Evolutionary conservation across 345 rosid genomes (phyloP).

Genomic region (Eucalyptus pauciflora): DNA sequence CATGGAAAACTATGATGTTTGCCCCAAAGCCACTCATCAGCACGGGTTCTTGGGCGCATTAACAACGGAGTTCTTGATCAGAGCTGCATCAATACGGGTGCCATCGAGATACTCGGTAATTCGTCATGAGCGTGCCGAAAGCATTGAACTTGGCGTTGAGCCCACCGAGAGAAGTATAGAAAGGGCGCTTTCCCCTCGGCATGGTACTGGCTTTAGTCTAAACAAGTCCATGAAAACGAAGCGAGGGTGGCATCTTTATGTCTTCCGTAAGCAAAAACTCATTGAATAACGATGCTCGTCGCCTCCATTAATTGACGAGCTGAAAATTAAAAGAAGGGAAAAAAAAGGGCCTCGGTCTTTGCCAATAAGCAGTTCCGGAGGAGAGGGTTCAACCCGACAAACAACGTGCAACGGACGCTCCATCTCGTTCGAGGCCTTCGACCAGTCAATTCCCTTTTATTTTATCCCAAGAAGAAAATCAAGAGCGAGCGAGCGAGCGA

Average conservation of each 20-base stretch:
- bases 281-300: not conserved
- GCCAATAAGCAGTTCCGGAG: not conserved
- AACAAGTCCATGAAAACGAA: not conserved
- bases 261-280: not conserved
- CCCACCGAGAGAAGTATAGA: not conserved
- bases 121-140: not conserved
- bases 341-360: not conserved
- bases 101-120: not conserved
- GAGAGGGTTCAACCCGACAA: not conserved
- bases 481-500: not conserved
- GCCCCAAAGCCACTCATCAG: not conserved
- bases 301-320: not conserved
- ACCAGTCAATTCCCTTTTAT: not conserved
- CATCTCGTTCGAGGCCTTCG: not conserved
- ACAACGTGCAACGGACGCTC: not conserved
- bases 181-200: not conserved
- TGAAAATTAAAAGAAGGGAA: not conserved
- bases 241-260: not conserved
- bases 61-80: not conserved
- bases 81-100: not conserved
- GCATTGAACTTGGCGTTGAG: not conserved
- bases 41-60: not conserved
- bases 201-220: not conserved
- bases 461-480: not conserved
- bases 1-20: not conserved